These are phyloP conservation scores for Camelina hispida DNA, from an alignment of 345 rosid genomes.

Conservation along the genomic window DNA sequence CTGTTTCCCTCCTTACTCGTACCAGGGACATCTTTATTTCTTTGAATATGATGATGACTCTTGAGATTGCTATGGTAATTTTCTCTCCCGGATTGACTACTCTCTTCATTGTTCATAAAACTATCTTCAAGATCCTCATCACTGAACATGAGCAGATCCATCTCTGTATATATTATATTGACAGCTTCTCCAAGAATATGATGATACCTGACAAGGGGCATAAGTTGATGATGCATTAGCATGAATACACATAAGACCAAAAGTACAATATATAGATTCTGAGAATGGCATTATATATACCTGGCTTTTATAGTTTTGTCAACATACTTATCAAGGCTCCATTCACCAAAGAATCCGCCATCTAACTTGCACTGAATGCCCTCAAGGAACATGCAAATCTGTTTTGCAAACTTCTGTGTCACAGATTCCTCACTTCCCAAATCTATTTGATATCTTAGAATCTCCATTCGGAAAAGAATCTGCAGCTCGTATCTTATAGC, in stretches of 20 bases:
- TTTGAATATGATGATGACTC: slow-evolving; percentile 43
- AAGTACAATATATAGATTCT: background rate
- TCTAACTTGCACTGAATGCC: slow-evolving; percentile 77
- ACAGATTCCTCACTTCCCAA: slow-evolving; percentile 50
- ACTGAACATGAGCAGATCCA: slow-evolving; percentile 75
- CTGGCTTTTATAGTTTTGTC: slow-evolving; percentile 71
- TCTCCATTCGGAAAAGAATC: slow-evolving; percentile 93
- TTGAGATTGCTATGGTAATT: slow-evolving; percentile 44
- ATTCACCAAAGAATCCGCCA: slow-evolving; percentile 91
- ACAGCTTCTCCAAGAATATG: slow-evolving; percentile 67
- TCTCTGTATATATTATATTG: slow-evolving; percentile 61
- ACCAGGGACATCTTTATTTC: slow-evolving; percentile 34
- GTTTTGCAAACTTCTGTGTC: slow-evolving; percentile 77
- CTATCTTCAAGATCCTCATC: slow-evolving; percentile 64
- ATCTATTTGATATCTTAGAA: slow-evolving; percentile 72
- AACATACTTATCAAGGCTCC: slow-evolving; percentile 88
- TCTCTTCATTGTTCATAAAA: slow-evolving; percentile 73
- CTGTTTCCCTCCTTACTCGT: slow-evolving; percentile 46
- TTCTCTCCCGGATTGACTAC: slow-evolving; percentile 61
- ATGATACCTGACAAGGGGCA: slow-evolving; percentile 58
- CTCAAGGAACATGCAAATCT: slow-evolving; percentile 78
- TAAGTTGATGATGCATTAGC: slow-evolving; percentile 25
- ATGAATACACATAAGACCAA: background rate
- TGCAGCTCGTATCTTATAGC: slow-evolving; percentile 79
- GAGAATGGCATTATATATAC: slow-evolving; percentile 45